These are phyloP conservation scores for Xylariales sp. DNA, from an alignment of 2,329 filamentous ascomycete genomes.

Conservation along the genomic window DNA sequence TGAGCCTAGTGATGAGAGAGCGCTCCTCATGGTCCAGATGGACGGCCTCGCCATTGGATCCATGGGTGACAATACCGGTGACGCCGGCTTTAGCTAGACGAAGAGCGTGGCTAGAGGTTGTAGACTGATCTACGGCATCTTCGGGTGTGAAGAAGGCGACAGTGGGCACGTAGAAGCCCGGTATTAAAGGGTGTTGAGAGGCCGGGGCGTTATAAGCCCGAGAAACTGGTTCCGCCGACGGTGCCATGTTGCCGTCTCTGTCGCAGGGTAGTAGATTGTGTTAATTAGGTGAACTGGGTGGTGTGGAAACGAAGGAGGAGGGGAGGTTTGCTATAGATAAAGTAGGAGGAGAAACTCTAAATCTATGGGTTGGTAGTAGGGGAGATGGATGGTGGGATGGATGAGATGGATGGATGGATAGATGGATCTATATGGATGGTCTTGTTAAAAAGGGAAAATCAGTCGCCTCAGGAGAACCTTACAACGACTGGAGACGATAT, in stretches of 20 bases:
- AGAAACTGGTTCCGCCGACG: constrained; percentile 24
- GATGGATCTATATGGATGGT: constrained; percentile 1
- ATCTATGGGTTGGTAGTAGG: too few relatives aligned
- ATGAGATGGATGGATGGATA: not conserved
- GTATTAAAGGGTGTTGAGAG: constrained; percentile 40
- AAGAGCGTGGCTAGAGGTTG: constrained; percentile 58
- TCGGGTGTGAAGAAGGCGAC: constrained; percentile 64
- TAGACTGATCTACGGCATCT: constrained; percentile 62
- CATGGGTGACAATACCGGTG: constrained; percentile 70
- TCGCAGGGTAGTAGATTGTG: not conserved
- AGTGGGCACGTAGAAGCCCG: constrained; percentile 65
- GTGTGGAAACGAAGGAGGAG: not conserved
- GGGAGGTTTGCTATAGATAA: not conserved
- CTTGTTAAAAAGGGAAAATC: constrained; percentile 2
- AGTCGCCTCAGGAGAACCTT: constrained; percentile 4
- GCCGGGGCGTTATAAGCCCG: constrained; percentile 2
- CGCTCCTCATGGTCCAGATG: constrained; percentile 74
- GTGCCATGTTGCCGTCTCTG: constrained; percentile 17
- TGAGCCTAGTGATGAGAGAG: constrained; percentile 68
- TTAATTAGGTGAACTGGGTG: not conserved
- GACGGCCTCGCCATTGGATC: constrained; percentile 79
- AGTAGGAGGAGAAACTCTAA: not conserved
- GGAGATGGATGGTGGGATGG: too few relatives aligned
- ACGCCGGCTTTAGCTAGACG: constrained; percentile 41
- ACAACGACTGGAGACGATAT: constrained; percentile 1